phyloP scores from a whole-genome alignment of 306 rosid species.

The Crataegus laevigata region DNA sequence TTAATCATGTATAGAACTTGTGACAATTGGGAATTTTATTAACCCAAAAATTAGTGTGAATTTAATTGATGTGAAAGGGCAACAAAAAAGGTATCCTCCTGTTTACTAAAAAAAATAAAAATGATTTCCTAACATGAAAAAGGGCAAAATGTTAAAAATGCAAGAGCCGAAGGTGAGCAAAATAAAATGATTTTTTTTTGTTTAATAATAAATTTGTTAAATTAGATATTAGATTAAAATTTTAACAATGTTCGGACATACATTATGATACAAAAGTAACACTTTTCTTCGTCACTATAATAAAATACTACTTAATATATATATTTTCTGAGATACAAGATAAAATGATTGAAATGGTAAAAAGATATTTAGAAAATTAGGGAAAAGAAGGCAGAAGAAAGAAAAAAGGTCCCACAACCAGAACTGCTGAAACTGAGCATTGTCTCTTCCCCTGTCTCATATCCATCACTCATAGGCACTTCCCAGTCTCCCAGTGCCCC shows the following conservation, averaged over 20 bases:
- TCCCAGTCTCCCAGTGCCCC: not conserved
- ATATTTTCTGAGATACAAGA: too few species aligned
- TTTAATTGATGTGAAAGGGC: not conserved
- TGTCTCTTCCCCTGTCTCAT: slow-evolving; percentile 71
- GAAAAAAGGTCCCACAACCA: slow-evolving; percentile 40
- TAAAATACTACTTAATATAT: too few species aligned
- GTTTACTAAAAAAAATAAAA: not conserved
- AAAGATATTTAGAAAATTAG: not conserved
- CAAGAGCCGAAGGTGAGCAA: not conserved
- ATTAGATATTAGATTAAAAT: too few species aligned
- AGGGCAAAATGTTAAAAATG: not conserved
- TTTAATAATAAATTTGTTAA: too few species aligned
- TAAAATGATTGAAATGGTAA: slow-evolving; percentile 41
- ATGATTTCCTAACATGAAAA: not conserved
- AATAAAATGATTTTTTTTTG: too few species aligned
- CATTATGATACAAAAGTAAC: too few species aligned
- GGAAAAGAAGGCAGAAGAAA: not conserved
- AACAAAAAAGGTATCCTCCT: too few species aligned
- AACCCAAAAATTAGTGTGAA: not conserved
- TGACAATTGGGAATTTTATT: not conserved
- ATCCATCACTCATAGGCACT: slow-evolving; percentile 9
- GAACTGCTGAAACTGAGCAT: slow-evolving; percentile 45
- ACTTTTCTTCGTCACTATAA: rapidly evolving
- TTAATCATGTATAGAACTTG: not conserved
- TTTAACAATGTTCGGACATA: rapidly evolving